Evolutionary conservation across 495 filamentous ascomycete species (phyloP).

Genomic region (Aspergillus steynii): DNA sequence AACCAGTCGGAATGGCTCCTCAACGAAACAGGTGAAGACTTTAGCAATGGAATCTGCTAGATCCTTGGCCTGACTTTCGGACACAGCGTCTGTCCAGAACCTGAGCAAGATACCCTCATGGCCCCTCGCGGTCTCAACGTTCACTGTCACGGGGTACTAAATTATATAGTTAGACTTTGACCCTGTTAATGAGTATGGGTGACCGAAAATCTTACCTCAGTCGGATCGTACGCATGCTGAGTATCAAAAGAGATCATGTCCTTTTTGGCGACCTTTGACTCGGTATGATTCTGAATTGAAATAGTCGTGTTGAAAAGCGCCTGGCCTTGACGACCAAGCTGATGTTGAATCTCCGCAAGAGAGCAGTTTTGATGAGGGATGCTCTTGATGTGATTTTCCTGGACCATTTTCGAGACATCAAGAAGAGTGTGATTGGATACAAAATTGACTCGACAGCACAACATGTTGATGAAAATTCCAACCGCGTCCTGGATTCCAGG

Average conservation of each 20-base stretch:
- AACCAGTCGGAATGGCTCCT: conserved; percentile 25
- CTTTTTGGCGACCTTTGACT: conserved; percentile 32
- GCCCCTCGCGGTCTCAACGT: conserved; percentile 44
- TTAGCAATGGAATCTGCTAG: conserved; percentile 35
- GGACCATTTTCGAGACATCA: conserved; percentile 45
- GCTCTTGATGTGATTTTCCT: conserved; percentile 50
- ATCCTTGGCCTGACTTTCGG: conserved; percentile 37
- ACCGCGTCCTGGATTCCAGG: conserved; percentile 53
- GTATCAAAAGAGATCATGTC: conserved; percentile 41
- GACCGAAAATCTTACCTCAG: conserved; percentile 35
- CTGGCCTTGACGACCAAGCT: conserved; percentile 50
- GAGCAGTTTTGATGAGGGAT: conserved; percentile 54
- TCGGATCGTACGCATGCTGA: conserved; percentile 46
- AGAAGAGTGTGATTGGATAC: conserved; percentile 30
- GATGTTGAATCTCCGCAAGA: conserved; percentile 56
- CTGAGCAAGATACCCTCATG: conserved; percentile 48
- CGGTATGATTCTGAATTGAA: conserved; percentile 52
- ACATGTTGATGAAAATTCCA: conserved; percentile 58
- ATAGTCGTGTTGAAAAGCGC: conserved; percentile 58
- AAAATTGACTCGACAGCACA: conserved; percentile 53
- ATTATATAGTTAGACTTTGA: conserved; percentile 7
- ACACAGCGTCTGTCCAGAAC: conserved; percentile 49
- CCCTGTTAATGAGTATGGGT: not conserved
- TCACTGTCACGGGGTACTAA: conserved; percentile 50
- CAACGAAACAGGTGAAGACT: conserved; percentile 38